Conservation (phyloP, 1,284 basidiomycete species). For the Rhodotorula sp. region DNA sequence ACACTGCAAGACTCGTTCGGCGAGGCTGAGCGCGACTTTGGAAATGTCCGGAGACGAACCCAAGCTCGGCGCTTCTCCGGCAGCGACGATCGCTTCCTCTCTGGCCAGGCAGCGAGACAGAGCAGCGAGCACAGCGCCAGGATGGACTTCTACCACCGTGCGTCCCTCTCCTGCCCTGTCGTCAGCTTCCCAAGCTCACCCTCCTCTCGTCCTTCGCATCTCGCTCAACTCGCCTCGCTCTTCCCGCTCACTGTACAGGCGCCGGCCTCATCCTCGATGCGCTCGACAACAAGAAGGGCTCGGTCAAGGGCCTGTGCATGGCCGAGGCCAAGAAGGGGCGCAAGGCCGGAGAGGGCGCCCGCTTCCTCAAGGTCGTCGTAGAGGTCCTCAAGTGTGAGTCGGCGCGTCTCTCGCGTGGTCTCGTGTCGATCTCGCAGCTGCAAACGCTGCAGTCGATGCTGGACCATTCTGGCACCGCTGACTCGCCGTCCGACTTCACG, state of each 20-base stretch:
- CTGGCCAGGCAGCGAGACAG: not conserved
- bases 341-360: constrained; percentile 68
- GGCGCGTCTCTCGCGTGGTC: not conserved
- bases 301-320: constrained; percentile 74
- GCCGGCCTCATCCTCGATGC: constrained; percentile 75
- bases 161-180: accelerated
- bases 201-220: too few species aligned
- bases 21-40: too few species aligned
- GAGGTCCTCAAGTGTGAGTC: constrained; percentile 87
- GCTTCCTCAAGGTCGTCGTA: constrained; percentile 62
- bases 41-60: too few species aligned
- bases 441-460: not conserved
- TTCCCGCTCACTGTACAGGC: not conserved
- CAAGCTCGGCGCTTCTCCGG: too few species aligned
- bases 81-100: not conserved
- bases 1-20: too few species aligned
- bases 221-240: not conserved
- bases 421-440: not conserved
- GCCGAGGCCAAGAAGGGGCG: constrained; percentile 57
- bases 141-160: constrained; percentile 43
- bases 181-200: not conserved
- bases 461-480: not conserved
- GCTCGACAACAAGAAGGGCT: constrained; percentile 80
- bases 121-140: not conserved
- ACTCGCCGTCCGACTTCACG: not conserved